Percentiles rank a stretch among this genome's conserved stretches.
Evolutionary conservation across 225 moss, liverwort and hornwort species (phyloP).

Genomic region (Pseudoscleropodium purum): DNA sequence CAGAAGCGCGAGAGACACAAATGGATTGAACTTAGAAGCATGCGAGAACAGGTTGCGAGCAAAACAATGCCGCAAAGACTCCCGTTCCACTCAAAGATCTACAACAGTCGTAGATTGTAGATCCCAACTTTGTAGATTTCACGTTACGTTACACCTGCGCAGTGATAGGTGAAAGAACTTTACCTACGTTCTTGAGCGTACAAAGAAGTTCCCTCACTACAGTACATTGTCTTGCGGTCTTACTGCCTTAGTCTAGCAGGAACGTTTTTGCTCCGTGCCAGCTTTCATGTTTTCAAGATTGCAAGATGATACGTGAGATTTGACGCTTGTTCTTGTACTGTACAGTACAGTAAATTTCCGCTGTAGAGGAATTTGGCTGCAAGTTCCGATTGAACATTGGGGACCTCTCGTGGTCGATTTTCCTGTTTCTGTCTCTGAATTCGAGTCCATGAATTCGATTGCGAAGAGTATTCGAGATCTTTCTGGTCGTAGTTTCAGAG

Average conservation of each 20-base stretch:
- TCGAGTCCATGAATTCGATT: slow-evolving; percentile 5
- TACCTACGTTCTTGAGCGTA: too few species aligned
- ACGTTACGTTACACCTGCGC: not conserved
- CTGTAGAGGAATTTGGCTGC: not conserved
- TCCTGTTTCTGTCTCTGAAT: not conserved
- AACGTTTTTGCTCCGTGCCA: not conserved
- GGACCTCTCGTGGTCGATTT: not conserved
- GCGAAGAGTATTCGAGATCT: not conserved
- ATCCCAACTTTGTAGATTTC: not conserved
- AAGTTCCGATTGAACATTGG: not conserved
- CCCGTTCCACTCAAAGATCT: not conserved
- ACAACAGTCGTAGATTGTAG: fast-evolving
- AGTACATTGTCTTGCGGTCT: not conserved
- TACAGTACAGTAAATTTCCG: not conserved
- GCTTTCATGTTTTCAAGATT: not conserved
- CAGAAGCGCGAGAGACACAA: not conserved
- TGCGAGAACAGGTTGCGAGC: not conserved
- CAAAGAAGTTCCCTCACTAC: not conserved
- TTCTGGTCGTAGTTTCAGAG: not conserved
- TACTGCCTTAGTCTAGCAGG: not conserved
- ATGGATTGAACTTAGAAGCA: not conserved
- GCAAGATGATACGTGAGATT: not conserved
- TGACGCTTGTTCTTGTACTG: not conserved
- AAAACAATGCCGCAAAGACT: not conserved
- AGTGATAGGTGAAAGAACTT: not conserved